Percentiles rank a stretch among this genome's conserved stretches.
Conservation (phyloP, 345 rosid species). For the Sonneratia alba region DNA sequence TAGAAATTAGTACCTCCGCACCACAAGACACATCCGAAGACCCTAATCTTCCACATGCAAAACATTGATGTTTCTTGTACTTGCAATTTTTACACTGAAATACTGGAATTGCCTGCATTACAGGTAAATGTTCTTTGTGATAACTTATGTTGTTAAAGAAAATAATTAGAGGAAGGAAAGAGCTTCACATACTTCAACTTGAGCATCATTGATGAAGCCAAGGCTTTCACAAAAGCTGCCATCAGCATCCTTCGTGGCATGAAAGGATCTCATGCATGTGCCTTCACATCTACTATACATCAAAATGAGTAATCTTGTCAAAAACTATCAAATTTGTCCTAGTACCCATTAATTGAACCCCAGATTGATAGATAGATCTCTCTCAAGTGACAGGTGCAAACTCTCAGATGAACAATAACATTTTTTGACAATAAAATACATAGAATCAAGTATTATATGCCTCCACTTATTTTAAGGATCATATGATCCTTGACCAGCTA, state of each 20-base stretch:
- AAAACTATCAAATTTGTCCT: background rate
- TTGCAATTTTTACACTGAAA: constrained; percentile 50
- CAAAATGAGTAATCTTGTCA: constrained; percentile 7
- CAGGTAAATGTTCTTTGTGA: constrained; percentile 9
- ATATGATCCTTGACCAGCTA: too few species aligned
- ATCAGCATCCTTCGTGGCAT: constrained; percentile 42
- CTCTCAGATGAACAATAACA: too few species aligned
- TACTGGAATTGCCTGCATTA: constrained; percentile 33
- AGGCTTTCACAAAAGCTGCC: constrained; percentile 38
- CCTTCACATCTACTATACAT: constrained; percentile 50
- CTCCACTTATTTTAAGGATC: background rate
- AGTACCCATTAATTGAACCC: background rate
- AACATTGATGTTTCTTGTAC: constrained; percentile 55
- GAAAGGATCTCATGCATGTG: constrained; percentile 65
- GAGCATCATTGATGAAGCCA: constrained; percentile 29
- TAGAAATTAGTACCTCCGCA: constrained; percentile 37
- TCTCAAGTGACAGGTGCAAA: background rate
- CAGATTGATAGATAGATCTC: background rate
- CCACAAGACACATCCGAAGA: constrained; percentile 36
- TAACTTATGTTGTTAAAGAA: background rate
- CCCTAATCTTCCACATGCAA: constrained; percentile 58
- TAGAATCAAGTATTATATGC: background rate
- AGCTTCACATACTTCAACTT: constrained; percentile 37
- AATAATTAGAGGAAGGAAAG: constrained; percentile 7
- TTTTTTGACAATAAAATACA: background rate